Evolutionary conservation across 345 rosid species (phyloP).

Genomic region (Anastatica hierochuntica): DNA sequence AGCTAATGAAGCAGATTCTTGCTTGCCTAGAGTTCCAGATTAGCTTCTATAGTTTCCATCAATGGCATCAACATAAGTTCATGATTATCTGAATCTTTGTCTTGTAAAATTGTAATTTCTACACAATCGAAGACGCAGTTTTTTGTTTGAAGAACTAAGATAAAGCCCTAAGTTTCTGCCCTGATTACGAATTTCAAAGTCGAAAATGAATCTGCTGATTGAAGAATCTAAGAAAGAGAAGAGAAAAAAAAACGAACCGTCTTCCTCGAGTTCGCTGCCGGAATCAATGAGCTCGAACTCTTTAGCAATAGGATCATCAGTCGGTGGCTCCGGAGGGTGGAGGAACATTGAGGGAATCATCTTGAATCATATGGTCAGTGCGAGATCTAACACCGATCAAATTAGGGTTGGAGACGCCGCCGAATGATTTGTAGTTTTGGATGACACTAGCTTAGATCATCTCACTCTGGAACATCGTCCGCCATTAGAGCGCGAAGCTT

Average conservation of each 20-base stretch:
- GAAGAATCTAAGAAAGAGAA: background rate
- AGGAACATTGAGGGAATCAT: slow-evolving; percentile 60
- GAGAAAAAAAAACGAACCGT: slow-evolving; percentile 27
- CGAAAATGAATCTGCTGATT: too few relatives aligned
- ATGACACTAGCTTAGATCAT: slow-evolving; percentile 74
- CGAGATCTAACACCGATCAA: slow-evolving; percentile 66
- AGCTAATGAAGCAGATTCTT: too few relatives aligned
- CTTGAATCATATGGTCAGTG: slow-evolving; percentile 56
- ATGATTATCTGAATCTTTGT: too few relatives aligned
- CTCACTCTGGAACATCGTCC: slow-evolving; percentile 52
- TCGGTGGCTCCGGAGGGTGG: slow-evolving; percentile 31
- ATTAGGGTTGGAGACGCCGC: slow-evolving; percentile 82
- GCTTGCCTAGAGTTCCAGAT: too few relatives aligned
- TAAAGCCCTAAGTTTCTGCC: too few relatives aligned
- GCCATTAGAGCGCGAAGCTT: slow-evolving; percentile 66
- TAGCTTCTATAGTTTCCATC: too few relatives aligned
- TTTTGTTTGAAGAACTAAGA: too few relatives aligned
- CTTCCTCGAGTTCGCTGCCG: slow-evolving; percentile 94
- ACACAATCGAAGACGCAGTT: too few relatives aligned
- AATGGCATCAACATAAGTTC: too few relatives aligned
- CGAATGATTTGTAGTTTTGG: slow-evolving; percentile 79
- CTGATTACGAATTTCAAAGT: too few relatives aligned
- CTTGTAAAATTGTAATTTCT: too few relatives aligned
- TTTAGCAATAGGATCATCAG: slow-evolving; percentile 26
- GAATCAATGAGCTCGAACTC: slow-evolving; percentile 54